Base-by-base conservation (phyloP, 1,284 basidiomycete genomes). In the Sphagnurus paluster region DNA sequence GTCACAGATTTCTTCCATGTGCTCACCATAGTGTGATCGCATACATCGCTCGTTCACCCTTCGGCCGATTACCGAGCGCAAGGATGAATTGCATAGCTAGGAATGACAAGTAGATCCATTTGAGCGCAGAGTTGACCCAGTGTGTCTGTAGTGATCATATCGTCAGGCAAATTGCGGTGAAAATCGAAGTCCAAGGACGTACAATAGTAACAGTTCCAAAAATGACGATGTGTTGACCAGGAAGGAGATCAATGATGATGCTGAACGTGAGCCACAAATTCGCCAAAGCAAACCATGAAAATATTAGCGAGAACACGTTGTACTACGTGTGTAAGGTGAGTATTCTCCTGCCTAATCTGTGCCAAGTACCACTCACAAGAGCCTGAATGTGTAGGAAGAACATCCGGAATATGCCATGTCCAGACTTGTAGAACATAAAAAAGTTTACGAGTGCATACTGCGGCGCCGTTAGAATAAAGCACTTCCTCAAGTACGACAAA, bases 241-340 rank as follows among this genome's bases (percentile, higher is more conserved):
- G 91, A 13, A 96, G 72, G 30, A 97, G 80, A 56, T 93, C 84
- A 75, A 98, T 93, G 66, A 98, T 93, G 70, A 98, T 96, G 48
- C 85, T 87, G 76, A 98, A 98, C 8, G 95, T 97, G 46, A 98
- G 73, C 93, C 93, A 98, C 28, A 97, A 72, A 60, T 97, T 98
- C 56, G 93, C 94, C 39, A 96, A 70, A 1, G 93, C 83, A 67
- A 95, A 95, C 91, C 91, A 95, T 4, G 90, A 87, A 71, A 95
- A 94, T 56, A 92, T 60, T 53, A 95, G 74, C 29, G 81, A 86
- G 64, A 87, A 83, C 43, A 90, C 58, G 64, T 90, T 90, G 65
- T 90, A 91, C 84, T 89, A 46, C 9, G 5, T 23, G 43, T 13
- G 16, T 8, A 41, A 40, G 39, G 34, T 35, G n/a, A 3, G 16